Evolutionary conservation across 306 rosid genomes (phyloP).

Genomic region (Lupinus albus): DNA sequence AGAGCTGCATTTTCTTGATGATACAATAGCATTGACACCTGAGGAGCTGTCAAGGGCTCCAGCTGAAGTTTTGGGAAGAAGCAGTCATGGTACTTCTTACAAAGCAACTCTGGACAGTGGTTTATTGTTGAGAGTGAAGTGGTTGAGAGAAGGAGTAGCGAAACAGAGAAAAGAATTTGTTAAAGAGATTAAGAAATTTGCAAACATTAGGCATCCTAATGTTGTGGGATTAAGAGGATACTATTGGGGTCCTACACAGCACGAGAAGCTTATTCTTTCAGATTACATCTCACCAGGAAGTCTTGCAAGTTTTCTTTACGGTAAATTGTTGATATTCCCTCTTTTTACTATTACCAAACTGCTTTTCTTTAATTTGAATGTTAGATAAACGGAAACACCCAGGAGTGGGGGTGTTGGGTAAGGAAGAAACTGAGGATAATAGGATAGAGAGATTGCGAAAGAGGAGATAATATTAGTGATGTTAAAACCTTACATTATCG

Average conservation of each 20-base stretch:
- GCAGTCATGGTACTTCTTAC: constrained; percentile 97
- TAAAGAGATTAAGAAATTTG: constrained; percentile 90
- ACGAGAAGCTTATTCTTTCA: constrained; percentile 96
- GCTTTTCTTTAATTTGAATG: too few species aligned
- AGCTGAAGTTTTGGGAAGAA: constrained; percentile 95
- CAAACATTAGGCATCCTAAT: constrained; percentile 95
- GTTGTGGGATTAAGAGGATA: constrained; percentile 94
- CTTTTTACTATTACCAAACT: too few species aligned
- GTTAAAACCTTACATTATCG: too few species aligned
- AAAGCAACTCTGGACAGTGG: constrained; percentile 91
- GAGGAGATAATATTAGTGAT: too few species aligned
- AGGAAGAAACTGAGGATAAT: too few species aligned
- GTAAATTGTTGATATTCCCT: constrained; percentile 53
- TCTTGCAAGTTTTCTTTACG: constrained; percentile 90
- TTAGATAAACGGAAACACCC: too few species aligned
- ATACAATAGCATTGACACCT: constrained; percentile 70
- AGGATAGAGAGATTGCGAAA: too few species aligned
- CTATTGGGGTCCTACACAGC: constrained; percentile 99
- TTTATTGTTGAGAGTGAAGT: constrained; percentile 82
- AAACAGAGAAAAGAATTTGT: constrained; percentile 95
- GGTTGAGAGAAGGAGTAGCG: constrained; percentile 99
- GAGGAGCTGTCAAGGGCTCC: constrained; percentile 97
- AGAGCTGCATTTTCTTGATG: constrained; percentile 93
- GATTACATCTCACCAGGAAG: constrained; percentile 93
- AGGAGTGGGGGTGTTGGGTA: too few species aligned